Conservation (phyloP, 306 rosid species). For the Adenanthera pavonina region DNA sequence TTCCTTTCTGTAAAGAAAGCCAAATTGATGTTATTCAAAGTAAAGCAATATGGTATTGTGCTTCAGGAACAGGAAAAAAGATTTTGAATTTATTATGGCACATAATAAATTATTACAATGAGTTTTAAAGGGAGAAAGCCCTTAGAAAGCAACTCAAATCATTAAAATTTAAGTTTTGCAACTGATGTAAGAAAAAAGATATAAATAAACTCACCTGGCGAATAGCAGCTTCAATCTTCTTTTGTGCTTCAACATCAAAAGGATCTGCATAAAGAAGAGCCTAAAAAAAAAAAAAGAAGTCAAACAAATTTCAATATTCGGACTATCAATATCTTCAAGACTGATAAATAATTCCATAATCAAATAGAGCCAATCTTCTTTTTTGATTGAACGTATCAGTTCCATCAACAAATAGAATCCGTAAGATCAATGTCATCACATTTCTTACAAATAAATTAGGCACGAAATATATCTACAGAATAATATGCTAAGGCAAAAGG, state of each 20-base stretch:
- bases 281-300: slow-evolving; percentile 43
- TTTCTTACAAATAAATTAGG: background rate
- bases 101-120: slow-evolving; percentile 9
- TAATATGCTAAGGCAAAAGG: background rate
- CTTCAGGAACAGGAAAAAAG: background rate
- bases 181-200: background rate
- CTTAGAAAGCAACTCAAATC: background rate
- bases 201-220: slow-evolving; percentile 66
- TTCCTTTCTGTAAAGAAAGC: slow-evolving; percentile 76
- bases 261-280: slow-evolving; percentile 97
- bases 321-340: background rate
- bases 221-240: slow-evolving; percentile 96
- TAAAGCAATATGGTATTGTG: background rate
- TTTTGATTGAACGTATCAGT: background rate
- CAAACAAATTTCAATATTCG: slow-evolving; percentile 10
- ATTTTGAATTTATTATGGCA: background rate
- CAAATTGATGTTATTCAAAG: slow-evolving; percentile 30
- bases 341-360: background rate
- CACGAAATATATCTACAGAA: slow-evolving; percentile 8
- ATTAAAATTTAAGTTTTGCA: background rate
- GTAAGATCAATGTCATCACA: background rate
- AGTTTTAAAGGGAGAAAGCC: slow-evolving; percentile 6
- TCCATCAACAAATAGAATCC: background rate
- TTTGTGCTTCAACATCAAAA: slow-evolving; percentile 96
- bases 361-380: background rate